Evolutionary conservation across 2,329 filamentous ascomycete genomes (phyloP), one percentile per base, ranked within the genome.

Genomic region (Aspergillus pseudoviridinutans): DNA sequence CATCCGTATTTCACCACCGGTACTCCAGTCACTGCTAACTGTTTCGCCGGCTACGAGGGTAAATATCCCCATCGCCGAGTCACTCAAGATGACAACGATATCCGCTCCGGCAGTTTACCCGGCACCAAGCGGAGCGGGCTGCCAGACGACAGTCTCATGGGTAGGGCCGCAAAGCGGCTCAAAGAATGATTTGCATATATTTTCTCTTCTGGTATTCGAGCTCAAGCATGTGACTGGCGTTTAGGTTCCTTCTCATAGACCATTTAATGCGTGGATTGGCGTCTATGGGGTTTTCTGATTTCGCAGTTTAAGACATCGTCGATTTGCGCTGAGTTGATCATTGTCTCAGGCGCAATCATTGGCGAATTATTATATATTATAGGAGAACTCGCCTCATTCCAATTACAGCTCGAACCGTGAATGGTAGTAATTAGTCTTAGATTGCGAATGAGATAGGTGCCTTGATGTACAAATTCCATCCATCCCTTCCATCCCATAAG

Each of bases 31-130:
- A 88, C 84, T 44, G 82, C 86, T 42, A 94, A 96, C 70, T 97
- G 92, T 70, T 99, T 99, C 65, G 91, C 96, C 68, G 92, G 92
- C 0, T 82, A 92, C 53, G 91, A 91, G 74, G 86, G 86, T 61
- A 91, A 94, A 68, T 99, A 99, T 73, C 94, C 94, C 0, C 87
- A 92, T 68, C 84, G 94, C 7, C 85, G 93, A 51, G 92, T 99
- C 44, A 96, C 89, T 66, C 88, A 95, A 67, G 94, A 99, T 68
- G 92, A 97, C 71, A 96, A 96, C 66, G 94, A 97, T 74, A 97
- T 97, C 56, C 82, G 91, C n/a, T 92, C 90, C 0, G 87, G 88
- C 47, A 96, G 91, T 72, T 75, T 97, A 38, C 91, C 93, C 0
- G 94, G 93, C 0, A 96, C 92, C 0, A 97, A 97, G 78, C 81